A percentile compares a stretch with the other conserved stretches of the same genome.
phyloP scores from a whole-genome alignment of 495 filamentous ascomycete genomes.

The Trichoderma virens region DNA sequence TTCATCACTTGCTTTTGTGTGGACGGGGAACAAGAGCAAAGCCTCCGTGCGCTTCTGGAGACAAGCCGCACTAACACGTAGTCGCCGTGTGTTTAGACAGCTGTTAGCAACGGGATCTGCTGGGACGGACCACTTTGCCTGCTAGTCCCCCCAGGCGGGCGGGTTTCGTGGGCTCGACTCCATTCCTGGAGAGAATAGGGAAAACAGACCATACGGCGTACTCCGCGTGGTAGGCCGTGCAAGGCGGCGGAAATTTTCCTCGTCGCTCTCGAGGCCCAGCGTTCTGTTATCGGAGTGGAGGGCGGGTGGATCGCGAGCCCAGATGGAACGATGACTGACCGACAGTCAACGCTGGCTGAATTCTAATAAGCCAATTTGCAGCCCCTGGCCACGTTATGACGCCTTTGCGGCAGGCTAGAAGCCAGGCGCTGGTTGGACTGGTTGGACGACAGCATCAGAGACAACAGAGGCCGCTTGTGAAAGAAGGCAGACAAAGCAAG shows the following conservation, averaged over 20 bases:
- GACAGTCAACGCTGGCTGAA: background rate
- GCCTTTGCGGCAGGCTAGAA: background rate
- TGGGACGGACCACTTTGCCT: background rate
- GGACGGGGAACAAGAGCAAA: background rate
- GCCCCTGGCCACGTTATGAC: constrained; percentile 5
- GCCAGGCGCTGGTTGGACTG: background rate
- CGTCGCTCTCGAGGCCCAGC: background rate
- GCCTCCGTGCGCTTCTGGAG: background rate
- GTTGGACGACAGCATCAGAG: background rate
- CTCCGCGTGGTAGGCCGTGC: background rate
- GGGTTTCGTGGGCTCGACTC: background rate
- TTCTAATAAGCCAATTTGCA: constrained; percentile 9
- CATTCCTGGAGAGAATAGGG: background rate
- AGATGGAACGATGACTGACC: constrained; percentile 4
- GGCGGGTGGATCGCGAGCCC: no score
- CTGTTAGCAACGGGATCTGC: constrained; percentile 2
- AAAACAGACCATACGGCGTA: background rate
- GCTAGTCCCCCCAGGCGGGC: background rate
- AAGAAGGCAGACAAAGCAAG: background rate
- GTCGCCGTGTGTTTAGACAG: constrained; percentile 1
- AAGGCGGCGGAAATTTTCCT: background rate
- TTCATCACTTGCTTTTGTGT: background rate
- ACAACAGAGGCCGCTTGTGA: background rate
- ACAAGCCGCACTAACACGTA: constrained; percentile 1
- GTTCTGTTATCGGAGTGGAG: background rate